These are phyloP conservation scores for Grosmannia serpens DNA, from an alignment of 2,329 filamentous ascomycete species.

Conservation along the genomic window DNA sequence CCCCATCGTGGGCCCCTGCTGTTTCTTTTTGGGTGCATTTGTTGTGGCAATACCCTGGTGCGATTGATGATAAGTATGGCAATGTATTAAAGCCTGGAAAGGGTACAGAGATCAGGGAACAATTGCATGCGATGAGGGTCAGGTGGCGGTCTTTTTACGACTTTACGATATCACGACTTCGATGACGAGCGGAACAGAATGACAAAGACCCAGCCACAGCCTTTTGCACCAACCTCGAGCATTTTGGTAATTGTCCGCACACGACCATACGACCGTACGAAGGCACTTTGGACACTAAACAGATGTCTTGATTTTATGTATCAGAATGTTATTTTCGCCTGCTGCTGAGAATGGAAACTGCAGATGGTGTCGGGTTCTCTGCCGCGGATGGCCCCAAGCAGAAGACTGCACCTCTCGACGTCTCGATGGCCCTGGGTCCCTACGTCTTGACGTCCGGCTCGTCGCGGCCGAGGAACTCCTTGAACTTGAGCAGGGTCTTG, in stretches of 20 bases:
- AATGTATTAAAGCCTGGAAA: no score
- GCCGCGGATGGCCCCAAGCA: no score
- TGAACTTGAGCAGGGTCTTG: slow-evolving; percentile 76
- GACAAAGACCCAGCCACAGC: neutral
- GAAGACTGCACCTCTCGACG: no score
- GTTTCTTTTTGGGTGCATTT: neutral
- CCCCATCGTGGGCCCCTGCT: no score
- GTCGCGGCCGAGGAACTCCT: slow-evolving; percentile 84
- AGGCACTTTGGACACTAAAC: neutral
- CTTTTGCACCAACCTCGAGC: neutral
- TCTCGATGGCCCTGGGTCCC: no score
- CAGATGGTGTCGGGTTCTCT: no score
- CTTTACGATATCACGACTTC: neutral
- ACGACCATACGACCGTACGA: no score
- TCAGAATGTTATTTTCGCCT: neutral
- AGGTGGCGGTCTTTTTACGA: neutral
- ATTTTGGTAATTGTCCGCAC: no score
- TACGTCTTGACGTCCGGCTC: slow-evolving; percentile 96
- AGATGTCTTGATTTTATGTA: neutral
- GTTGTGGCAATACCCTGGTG: neutral
- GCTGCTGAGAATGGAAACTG: no score
- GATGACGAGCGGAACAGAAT: neutral
- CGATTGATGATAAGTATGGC: neutral
- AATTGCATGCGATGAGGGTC: neutral
- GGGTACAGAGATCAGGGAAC: no score